phyloP scores from a whole-genome alignment of 1,284 basidiomycete genomes.

The Fistulina hepatica region DNA sequence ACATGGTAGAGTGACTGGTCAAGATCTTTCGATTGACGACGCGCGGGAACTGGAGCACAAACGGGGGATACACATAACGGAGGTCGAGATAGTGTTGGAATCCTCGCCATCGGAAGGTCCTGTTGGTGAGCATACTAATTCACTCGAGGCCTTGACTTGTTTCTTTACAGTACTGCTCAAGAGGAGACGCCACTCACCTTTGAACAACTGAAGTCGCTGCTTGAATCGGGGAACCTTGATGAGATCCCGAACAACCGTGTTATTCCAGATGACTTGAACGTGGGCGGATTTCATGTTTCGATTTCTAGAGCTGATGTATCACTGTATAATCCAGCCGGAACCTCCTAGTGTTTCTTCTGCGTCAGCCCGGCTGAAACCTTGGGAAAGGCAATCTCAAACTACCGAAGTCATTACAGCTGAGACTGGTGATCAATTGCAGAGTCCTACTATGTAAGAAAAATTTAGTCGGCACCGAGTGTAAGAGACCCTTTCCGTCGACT shows the following conservation, averaged over 20 bases:
- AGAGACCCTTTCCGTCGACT: too few species aligned
- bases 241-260: slow-evolving; percentile 67
- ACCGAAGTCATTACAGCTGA: too few species aligned
- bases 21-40: slow-evolving; percentile 11
- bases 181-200: slow-evolving; percentile 36
- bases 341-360: too few species aligned
- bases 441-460: too few species aligned
- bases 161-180: not conserved
- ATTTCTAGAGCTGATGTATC: too few species aligned
- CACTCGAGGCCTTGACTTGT: not conserved
- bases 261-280: slow-evolving; percentile 54
- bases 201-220: slow-evolving; percentile 54
- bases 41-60: slow-evolving; percentile 12
- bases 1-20: slow-evolving; percentile 10
- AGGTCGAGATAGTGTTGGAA: not conserved
- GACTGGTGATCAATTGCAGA: too few species aligned
- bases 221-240: slow-evolving; percentile 57
- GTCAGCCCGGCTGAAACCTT: too few species aligned
- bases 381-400: too few species aligned
- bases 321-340: too few species aligned
- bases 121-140: not conserved
- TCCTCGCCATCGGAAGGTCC: not conserved
- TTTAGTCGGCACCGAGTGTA: too few species aligned
- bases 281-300: too few species aligned
- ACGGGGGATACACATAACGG: not conserved